Evolutionary conservation across 345 rosid species (phyloP).

Genomic region (Viola odorata): DNA sequence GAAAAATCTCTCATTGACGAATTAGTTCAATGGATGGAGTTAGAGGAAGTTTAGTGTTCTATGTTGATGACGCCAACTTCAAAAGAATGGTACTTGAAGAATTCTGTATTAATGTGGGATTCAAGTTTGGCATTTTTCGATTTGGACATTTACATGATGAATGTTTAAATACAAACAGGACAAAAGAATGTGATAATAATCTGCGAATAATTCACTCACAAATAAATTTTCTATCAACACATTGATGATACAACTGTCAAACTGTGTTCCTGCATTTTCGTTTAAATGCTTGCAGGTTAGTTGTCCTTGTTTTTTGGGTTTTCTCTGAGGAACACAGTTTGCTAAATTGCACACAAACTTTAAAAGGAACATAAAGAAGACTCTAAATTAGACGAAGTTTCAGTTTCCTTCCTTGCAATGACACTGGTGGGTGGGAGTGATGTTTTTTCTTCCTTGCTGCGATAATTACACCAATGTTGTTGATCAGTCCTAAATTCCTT

Average conservation of each 20-base stretch:
- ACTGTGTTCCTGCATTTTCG: slow-evolving; percentile 8
- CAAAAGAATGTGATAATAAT: not conserved
- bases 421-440: no score
- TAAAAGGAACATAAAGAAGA: not conserved
- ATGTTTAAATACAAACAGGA: not conserved
- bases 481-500: no score
- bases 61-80: no score
- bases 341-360: not conserved
- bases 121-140: no score
- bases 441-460: not conserved
- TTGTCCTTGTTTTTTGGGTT: not conserved
- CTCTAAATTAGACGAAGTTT: not conserved
- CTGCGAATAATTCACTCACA: not conserved
- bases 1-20: no score
- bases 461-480: not conserved
- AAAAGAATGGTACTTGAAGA: no score
- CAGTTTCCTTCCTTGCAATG: no score
- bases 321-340: not conserved
- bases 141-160: not conserved
- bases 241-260: not conserved
- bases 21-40: no score
- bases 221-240: slow-evolving; percentile 6
- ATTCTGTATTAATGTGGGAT: no score
- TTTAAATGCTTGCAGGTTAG: not conserved
- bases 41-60: no score